Evolutionary conservation across 192 early-diverging fungal species (phyloP).

Genomic region (Coemansia sp.): DNA sequence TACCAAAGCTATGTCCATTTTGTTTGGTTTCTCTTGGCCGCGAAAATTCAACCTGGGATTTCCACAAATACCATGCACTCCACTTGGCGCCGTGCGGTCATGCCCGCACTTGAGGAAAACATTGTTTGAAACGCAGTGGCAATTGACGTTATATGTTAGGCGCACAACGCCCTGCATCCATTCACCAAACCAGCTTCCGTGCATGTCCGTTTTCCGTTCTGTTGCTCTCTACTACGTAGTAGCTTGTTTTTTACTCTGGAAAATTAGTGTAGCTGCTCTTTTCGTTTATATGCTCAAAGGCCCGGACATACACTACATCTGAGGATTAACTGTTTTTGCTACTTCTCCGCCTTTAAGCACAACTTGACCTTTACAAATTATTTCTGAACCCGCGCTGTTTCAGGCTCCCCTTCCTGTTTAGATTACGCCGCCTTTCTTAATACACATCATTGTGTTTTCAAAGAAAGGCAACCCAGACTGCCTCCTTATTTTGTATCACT

Average conservation of each 20-base stretch:
- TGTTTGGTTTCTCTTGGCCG: not conserved
- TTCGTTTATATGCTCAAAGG: no score
- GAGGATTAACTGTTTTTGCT: no score
- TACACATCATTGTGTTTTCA: not conserved
- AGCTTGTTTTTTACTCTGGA: no score
- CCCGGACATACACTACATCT: no score
- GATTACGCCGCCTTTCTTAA: constrained; percentile 1
- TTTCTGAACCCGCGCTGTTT: not conserved
- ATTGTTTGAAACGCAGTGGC: not conserved
- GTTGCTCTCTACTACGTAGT: no score
- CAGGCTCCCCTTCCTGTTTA: not conserved
- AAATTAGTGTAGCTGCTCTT: no score
- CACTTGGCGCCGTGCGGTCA: not conserved
- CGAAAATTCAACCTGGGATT: no score
- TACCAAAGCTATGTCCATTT: not conserved
- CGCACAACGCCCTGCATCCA: constrained; percentile 11
- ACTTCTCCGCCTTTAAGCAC: no score
- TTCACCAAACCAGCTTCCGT: constrained; percentile 9
- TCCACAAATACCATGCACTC: no score
- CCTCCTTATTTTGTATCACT: not conserved
- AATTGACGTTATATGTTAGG: constrained; percentile 7
- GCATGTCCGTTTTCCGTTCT: no score
- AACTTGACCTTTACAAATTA: no score
- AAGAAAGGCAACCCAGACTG: not conserved
- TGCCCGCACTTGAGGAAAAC: not conserved